These are phyloP conservation scores for Trypanosoma platydactyli DNA, from an alignment of 208 protist species.

Conservation along the genomic window DNA sequence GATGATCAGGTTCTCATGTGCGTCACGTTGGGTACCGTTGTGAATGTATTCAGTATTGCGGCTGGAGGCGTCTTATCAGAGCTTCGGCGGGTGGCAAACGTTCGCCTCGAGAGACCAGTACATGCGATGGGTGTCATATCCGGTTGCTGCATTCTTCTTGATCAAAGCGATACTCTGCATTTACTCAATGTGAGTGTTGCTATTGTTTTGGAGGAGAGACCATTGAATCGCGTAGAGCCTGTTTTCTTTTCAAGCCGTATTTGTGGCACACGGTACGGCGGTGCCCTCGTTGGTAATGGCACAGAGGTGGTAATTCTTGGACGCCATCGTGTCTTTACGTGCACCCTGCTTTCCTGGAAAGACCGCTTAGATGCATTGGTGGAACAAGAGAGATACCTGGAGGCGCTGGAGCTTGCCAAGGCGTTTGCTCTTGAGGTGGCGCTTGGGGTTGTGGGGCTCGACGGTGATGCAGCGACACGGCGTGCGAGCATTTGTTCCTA, in stretches of 20 bases:
- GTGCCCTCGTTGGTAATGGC: conserved; percentile 36
- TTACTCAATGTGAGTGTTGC: conserved; percentile 59
- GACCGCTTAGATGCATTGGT: conserved; percentile 58
- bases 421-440: conserved; percentile 64
- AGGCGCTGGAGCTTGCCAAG: conserved; percentile 65
- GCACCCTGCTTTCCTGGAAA: conserved; percentile 67
- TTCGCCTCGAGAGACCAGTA: conserved; percentile 38
- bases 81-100: conserved; percentile 34
- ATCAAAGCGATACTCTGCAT: conserved; percentile 39
- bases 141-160: conserved; percentile 39
- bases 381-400: conserved; percentile 33
- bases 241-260: conserved; percentile 31
- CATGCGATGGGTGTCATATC: conserved; percentile 46
- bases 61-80: conserved; percentile 27
- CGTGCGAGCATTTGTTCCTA: conserved; percentile 46
- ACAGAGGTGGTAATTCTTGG: conserved; percentile 40
- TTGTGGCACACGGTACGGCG: conserved; percentile 40
- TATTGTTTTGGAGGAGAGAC: conserved; percentile 57
- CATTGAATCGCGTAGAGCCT: conserved; percentile 36
- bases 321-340: conserved; percentile 35
- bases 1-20: conserved; percentile 43
- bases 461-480: conserved; percentile 31
- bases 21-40: conserved; percentile 49
- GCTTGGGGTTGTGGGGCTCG: conserved; percentile 54
- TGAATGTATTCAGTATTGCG: conserved; percentile 56